phyloP scores from a whole-genome alignment of 768 basidiomycete genomes.

The Lentinula edodes region DNA sequence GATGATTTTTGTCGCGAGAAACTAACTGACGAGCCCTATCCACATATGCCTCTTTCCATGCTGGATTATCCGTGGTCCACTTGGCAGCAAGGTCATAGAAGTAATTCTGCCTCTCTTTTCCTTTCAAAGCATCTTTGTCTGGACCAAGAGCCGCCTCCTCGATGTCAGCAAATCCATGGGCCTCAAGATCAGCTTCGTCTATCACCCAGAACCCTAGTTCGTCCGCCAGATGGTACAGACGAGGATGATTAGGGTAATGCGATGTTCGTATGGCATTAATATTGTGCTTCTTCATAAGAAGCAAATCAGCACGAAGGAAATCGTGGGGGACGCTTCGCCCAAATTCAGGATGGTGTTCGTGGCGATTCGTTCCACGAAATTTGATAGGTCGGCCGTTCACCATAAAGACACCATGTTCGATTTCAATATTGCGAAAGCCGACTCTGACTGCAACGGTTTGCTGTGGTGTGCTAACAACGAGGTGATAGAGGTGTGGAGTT shows the following conservation, averaged over 20 bases:
- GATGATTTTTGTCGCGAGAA: constrained; percentile 9
- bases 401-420: neutral
- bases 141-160: constrained; percentile 5
- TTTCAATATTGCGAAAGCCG: constrained; percentile 3
- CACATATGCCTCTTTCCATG: constrained; percentile 10
- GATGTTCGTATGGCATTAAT: constrained; percentile 9
- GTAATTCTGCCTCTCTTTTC: constrained; percentile 3
- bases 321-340: constrained; percentile 7
- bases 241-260: constrained; percentile 9
- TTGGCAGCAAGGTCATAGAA: constrained; percentile 4
- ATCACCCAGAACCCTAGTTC: constrained; percentile 11
- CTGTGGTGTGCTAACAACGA: neutral
- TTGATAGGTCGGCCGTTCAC: constrained; percentile 7
- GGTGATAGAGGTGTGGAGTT: constrained; percentile 6
- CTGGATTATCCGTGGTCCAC: constrained; percentile 10
- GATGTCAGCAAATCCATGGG: constrained; percentile 8
- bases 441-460: constrained; percentile 5
- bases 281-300: constrained; percentile 9
- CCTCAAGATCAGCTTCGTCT: constrained; percentile 10
- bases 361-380: constrained; percentile 9
- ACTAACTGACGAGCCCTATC: constrained; percentile 8
- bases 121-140: neutral
- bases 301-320: constrained; percentile 4
- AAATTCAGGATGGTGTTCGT: constrained; percentile 8
- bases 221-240: constrained; percentile 6